Percentiles rank a stretch among this genome's conserved stretches.
Evolutionary conservation across 2,329 filamentous ascomycete species (phyloP).

Genomic region (Aspergillus awamori): DNA sequence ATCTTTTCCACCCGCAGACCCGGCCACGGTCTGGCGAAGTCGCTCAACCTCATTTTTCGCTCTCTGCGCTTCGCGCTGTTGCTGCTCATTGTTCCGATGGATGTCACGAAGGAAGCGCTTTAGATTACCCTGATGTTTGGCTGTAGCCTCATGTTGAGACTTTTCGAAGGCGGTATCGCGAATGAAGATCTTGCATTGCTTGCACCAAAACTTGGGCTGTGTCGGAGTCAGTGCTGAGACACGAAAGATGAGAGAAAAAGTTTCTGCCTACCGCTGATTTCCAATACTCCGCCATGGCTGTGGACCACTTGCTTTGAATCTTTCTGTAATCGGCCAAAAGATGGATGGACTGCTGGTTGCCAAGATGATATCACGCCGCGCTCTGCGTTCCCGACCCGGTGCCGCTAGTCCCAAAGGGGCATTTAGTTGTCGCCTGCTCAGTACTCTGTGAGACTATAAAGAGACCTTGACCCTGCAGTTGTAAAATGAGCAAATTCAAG

Average conservation of each 20-base stretch:
- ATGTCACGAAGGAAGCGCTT: slow-evolving; percentile 89
- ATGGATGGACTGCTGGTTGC: background rate
- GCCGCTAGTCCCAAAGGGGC: background rate
- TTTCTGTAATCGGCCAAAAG: background rate
- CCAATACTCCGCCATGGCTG: slow-evolving; percentile 4
- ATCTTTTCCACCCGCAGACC: slow-evolving; percentile 32
- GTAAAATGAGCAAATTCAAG: background rate
- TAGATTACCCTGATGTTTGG: slow-evolving; percentile 79
- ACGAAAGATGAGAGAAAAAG: background rate
- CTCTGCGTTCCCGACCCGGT: background rate
- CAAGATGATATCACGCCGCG: background rate
- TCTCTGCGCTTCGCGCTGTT: slow-evolving; percentile 77
- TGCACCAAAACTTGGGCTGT: slow-evolving; percentile 93
- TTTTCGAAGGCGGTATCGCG: slow-evolving; percentile 91
- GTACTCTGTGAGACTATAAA: too few relatives aligned
- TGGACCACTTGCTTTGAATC: background rate
- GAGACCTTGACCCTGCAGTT: background rate
- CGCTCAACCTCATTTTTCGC: slow-evolving; percentile 84
- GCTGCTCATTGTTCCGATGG: slow-evolving; percentile 79
- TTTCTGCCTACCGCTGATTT: background rate
- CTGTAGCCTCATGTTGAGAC: slow-evolving; percentile 84
- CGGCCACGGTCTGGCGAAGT: slow-evolving; percentile 73
- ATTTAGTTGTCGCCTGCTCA: background rate
- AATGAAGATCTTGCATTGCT: slow-evolving; percentile 88
- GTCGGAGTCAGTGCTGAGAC: slow-evolving; percentile 23